Evolutionary conservation across 805 yeast species (phyloP), one percentile per base, ranked within the genome.

Genomic region (Wickerhamomyces chambardii): DNA sequence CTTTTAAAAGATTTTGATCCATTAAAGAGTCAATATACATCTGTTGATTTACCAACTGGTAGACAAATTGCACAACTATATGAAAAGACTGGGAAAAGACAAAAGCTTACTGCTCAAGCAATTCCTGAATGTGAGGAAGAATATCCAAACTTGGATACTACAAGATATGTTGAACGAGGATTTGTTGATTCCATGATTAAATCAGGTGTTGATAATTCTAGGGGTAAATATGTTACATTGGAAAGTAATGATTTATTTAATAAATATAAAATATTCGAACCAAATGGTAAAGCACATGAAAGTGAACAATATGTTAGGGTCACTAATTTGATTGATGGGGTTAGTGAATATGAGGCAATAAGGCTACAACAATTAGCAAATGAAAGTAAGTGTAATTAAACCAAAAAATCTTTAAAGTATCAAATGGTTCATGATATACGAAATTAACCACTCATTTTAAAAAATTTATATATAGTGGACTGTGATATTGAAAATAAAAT

Each of bases 191-290:
- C 58, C 0, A 50, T 78, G 33, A 66, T 79, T 29, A 58, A 59
- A 21, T 50, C 47, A 9, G 84, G 85, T 1, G 78, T 72, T 5
- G 51, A 59, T 7, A 63, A 59, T 0, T 48, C 54, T 9, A 55
- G 50, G 32, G 90, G 90, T 0, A 56, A 56, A 38, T 78, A 55
- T 47, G 68, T 78, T 8, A 47, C 59, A 4, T 49, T 81, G 8
- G 39, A 58, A 3, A 64, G 60, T 8, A 47, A 55, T 0, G 78
- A 75, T 29, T 46, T 76, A 36, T 41, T 42, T 9, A 60, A 74
- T 2, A 59, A 58, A 6, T 68, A 47, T 44, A 58, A 62, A 33
- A 64, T 79, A 6, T 58, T 51, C 33, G 66, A 63, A 34, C 46
- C 53, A 2, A 63, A 70, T 44, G 80, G 81, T 1, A 48, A 38